Percentiles rank a stretch among this genome's conserved stretches.
phyloP scores from a whole-genome alignment of 176 grass and related monocot genomes.

The Miscanthus lutarioriparius region DNA sequence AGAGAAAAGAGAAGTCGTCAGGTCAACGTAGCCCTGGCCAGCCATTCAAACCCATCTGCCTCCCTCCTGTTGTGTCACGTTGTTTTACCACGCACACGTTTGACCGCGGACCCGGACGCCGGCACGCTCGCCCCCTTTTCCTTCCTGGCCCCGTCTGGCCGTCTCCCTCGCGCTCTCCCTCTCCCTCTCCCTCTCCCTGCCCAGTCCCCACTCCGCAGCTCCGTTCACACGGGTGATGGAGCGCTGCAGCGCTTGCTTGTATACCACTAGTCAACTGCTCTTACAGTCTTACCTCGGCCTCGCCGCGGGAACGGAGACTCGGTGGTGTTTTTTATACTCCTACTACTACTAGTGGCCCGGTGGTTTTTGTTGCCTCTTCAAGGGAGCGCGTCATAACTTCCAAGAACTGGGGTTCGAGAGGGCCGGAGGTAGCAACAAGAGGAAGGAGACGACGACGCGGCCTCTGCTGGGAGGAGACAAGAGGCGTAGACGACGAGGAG shows the following conservation, averaged over 20 bases:
- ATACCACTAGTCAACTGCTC: slow-evolving; percentile 22
- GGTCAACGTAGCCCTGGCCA: background rate
- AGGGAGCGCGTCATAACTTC: slow-evolving; percentile 39
- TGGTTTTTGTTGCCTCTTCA: slow-evolving; percentile 7
- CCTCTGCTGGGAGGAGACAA: background rate
- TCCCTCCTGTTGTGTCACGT: background rate
- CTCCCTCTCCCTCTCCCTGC: background rate
- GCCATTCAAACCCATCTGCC: background rate
- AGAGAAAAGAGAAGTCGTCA: background rate
- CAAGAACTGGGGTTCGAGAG: background rate
- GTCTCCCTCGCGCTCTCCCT: background rate
- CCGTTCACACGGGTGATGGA: slow-evolving; percentile 28
- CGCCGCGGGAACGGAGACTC: background rate
- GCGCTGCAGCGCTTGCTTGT: background rate
- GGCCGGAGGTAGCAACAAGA: background rate
- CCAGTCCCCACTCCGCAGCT: background rate
- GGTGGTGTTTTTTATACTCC: background rate
- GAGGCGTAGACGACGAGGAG: slow-evolving; percentile 5
- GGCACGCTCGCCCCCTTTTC: background rate
- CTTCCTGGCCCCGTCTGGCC: background rate
- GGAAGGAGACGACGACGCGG: slow-evolving; percentile 2
- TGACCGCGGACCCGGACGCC: background rate
- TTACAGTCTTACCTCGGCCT: background rate
- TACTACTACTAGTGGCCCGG: background rate
- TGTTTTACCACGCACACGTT: slow-evolving; percentile 25